Percentiles rank a stretch among this genome's conserved stretches.
These are phyloP conservation scores for Leccinum angustisporum DNA, from an alignment of 1,284 basidiomycete species.

Conservation along the genomic window DNA sequence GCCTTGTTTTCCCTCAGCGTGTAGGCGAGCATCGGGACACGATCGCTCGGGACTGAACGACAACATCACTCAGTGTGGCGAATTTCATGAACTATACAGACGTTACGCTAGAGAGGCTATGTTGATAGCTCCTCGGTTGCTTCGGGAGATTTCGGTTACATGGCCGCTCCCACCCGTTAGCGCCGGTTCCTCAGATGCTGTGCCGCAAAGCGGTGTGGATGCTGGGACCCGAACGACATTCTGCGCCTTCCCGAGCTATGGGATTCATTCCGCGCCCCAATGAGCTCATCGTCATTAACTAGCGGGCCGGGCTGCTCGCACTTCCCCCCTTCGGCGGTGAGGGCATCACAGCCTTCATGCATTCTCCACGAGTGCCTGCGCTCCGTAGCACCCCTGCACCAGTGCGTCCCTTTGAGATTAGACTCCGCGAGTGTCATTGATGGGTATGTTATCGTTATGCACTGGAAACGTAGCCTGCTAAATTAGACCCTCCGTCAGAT, in stretches of 20 bases:
- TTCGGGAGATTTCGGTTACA: neutral
- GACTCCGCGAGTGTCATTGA: conserved; percentile 9
- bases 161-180: conserved; percentile 2
- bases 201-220: conserved; percentile 22
- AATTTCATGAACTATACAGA: neutral
- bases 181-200: conserved; percentile 21
- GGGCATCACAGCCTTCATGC: conserved; percentile 22
- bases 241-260: conserved; percentile 6
- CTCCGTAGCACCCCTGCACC: conserved; percentile 3
- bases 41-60: neutral
- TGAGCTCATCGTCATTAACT: neutral
- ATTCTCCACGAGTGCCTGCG: conserved; percentile 8
- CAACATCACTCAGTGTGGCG: neutral
- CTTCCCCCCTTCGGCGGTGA: conserved; percentile 16
- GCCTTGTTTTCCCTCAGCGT: conserved; percentile 20
- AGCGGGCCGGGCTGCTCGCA: neutral
- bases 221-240: conserved; percentile 17
- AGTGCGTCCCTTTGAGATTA: conserved; percentile 5
- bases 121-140: neutral
- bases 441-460: conserved; percentile 24
- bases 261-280: neutral
- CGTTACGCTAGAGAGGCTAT: conserved; percentile 5
- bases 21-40: neutral
- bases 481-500: conserved; percentile 20
- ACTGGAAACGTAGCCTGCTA: conserved; percentile 30